Percentiles rank a stretch among this genome's conserved stretches.
phyloP scores from a whole-genome alignment of 2,329 filamentous ascomycete genomes.

The Curvularia sp. region DNA sequence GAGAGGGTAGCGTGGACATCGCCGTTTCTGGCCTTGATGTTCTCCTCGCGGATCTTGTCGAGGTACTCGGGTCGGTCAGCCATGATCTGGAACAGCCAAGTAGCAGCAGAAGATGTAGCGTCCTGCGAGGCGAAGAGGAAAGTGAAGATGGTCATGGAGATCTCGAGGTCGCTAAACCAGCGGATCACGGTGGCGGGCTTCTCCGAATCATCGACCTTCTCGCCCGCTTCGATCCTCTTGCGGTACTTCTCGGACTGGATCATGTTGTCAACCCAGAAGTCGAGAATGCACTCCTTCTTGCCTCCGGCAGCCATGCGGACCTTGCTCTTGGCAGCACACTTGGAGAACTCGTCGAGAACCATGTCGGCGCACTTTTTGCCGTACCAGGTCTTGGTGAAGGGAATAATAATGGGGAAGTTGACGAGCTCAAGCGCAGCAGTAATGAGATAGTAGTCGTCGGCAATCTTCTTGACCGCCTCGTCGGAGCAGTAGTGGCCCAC shows the following conservation, averaged over 20 bases:
- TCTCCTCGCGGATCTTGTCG: slow-evolving; percentile 90
- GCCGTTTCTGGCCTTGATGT: slow-evolving; percentile 76
- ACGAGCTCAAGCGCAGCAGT: slow-evolving; percentile 95
- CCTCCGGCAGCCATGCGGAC: slow-evolving; percentile 89
- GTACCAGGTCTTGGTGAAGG: slow-evolving; percentile 95
- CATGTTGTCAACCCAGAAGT: slow-evolving; percentile 85
- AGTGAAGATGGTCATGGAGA: slow-evolving; percentile 91
- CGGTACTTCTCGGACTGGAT: slow-evolving; percentile 83
- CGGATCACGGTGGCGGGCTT: slow-evolving; percentile 86
- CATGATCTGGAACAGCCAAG: slow-evolving; percentile 94
- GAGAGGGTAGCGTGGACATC: slow-evolving; percentile 73
- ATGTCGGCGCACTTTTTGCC: slow-evolving; percentile 95
- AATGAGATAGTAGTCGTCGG: slow-evolving; percentile 96
- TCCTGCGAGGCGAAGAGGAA: slow-evolving; percentile 98
- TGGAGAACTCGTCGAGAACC: slow-evolving; percentile 86
- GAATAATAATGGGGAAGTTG: slow-evolving; percentile 86
- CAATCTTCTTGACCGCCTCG: slow-evolving; percentile 88
- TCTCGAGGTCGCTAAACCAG: slow-evolving; percentile 88
- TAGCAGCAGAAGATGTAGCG: slow-evolving; percentile 89
- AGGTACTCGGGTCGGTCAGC: slow-evolving; percentile 93
- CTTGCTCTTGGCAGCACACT: slow-evolving; percentile 92
- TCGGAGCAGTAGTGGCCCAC: slow-evolving; percentile 95
- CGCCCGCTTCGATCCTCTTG: slow-evolving; percentile 76
- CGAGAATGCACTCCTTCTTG: slow-evolving; percentile 89
- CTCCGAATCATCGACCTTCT: slow-evolving; percentile 64